phyloP scores from a whole-genome alignment of 306 rosid genomes.

The Casuarina cunninghamiana region DNA sequence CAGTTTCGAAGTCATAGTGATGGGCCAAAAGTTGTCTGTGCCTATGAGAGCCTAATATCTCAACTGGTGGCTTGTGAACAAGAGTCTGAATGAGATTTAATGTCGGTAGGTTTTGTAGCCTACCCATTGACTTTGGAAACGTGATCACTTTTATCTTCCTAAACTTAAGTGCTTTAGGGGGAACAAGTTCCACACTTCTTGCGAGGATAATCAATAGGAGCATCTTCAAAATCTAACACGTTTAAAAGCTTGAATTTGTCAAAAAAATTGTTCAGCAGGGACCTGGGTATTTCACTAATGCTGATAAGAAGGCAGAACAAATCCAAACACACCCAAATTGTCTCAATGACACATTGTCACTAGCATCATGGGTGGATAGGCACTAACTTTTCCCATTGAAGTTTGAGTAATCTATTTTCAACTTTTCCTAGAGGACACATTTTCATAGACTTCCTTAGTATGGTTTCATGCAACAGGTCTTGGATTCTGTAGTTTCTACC shows the following conservation, averaged over 20 bases:
- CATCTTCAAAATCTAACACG: slow-evolving; percentile 12
- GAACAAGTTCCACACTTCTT: background rate
- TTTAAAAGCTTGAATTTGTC: background rate
- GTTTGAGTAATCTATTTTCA: background rate
- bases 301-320: background rate
- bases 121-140: slow-evolving; percentile 2
- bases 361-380: background rate
- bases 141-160: background rate
- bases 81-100: background rate
- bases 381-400: background rate
- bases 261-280: background rate
- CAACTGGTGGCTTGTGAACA: background rate
- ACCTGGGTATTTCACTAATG: background rate
- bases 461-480: slow-evolving; percentile 2
- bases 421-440: background rate
- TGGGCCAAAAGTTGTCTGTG: slow-evolving; percentile 12
- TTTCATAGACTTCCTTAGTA: background rate
- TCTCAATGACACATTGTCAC: background rate
- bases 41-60: background rate
- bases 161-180: background rate
- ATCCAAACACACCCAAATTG: background rate
- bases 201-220: background rate
- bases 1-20: background rate
- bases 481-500: slow-evolving; percentile 3
- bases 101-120: slow-evolving; percentile 9